These are phyloP conservation scores for Lathyrus oleraceus DNA, from an alignment of 306 rosid species.

Conservation along the genomic window DNA sequence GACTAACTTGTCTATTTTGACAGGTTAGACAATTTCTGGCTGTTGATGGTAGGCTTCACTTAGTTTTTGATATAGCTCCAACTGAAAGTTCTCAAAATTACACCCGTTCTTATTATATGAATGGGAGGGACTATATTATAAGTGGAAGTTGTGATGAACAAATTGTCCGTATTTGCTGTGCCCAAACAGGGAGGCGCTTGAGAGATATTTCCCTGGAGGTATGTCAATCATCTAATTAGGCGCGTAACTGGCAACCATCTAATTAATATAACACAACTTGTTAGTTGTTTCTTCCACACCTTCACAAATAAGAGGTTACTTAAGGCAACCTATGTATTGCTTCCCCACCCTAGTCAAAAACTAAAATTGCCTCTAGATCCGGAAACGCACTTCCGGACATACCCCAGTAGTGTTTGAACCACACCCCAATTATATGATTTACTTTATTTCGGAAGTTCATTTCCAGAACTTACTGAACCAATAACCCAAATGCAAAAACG, in stretches of 20 bases:
- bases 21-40: constrained; percentile 82
- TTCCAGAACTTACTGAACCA: no score
- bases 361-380: no score
- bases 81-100: constrained; percentile 75
- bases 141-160: constrained; percentile 93
- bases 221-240: constrained; percentile 31
- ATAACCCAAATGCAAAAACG: no score
- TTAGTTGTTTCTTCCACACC: not conserved
- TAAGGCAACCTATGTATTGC: no score
- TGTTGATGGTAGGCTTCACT: constrained; percentile 82
- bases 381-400: no score
- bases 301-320: not conserved
- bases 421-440: no score
- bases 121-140: constrained; percentile 80
- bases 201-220: constrained; percentile 83
- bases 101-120: constrained; percentile 86
- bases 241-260: constrained; percentile 5
- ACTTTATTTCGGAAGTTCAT: no score
- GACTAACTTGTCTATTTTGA: constrained; percentile 36
- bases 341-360: no score
- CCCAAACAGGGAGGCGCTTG: constrained; percentile 83
- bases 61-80: constrained; percentile 69
- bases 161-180: constrained; percentile 75
- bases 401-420: no score
- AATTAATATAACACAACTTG: not conserved